Conservation (phyloP, 257 asterid genomes). For the Ajuga chamaepitys region DNA sequence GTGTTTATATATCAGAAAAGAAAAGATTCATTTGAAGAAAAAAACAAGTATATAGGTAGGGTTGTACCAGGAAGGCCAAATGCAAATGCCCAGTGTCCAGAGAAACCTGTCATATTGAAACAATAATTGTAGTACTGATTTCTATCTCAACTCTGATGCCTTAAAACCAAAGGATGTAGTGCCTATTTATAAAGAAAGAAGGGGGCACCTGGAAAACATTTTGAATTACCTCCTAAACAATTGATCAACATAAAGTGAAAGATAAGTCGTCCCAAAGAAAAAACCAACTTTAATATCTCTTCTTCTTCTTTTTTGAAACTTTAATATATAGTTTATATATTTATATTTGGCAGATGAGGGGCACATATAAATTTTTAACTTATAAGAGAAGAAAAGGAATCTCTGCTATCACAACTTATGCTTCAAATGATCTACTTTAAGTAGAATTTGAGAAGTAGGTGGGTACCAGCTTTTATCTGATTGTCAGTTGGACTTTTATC, state of each 20-base stretch:
- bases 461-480: no score
- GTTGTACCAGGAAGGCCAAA: conserved; percentile 56
- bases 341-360: conserved; percentile 11
- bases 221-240: neutral
- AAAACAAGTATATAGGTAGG: neutral
- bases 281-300: conserved; percentile 6
- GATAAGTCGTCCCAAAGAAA: conserved; percentile 10
- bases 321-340: neutral
- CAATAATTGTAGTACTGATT: no score
- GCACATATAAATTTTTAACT: no score
- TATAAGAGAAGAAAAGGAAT: no score
- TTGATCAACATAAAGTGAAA: conserved; percentile 14
- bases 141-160: neutral
- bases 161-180: conserved; percentile 2
- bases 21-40: no score
- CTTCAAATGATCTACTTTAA: no score
- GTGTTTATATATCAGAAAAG: no score
- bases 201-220: conserved; percentile 21
- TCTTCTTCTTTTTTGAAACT: no score
- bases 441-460: no score
- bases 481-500: no score
- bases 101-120: conserved; percentile 23
- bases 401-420: no score
- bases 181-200: conserved; percentile 29
- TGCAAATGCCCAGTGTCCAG: conserved; percentile 49